A percentile compares a stretch with the other conserved stretches of the same genome.
phyloP scores from a whole-genome alignment of 257 asterid species.

The Verbena officinalis region DNA sequence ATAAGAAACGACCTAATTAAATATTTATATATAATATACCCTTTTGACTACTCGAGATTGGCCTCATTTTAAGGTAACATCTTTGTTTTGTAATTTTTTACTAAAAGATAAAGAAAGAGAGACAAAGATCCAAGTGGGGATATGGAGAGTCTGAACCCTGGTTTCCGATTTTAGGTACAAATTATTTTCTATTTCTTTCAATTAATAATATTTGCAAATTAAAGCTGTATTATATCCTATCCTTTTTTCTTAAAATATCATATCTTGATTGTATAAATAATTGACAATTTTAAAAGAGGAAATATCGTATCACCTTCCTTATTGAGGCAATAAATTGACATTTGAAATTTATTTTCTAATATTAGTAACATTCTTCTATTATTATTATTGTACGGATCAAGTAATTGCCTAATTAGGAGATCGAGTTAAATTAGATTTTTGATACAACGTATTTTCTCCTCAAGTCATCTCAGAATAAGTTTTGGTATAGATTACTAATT shows the following conservation, averaged over 20 bases:
- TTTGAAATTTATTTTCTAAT: too few species aligned
- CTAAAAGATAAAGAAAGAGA: conserved; percentile 15
- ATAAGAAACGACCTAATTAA: too few species aligned
- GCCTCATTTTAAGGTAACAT: conserved; percentile 31
- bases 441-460: too few species aligned
- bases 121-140: conserved; percentile 34
- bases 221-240: neutral
- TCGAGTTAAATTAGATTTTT: too few species aligned
- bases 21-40: neutral
- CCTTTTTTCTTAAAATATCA: neutral
- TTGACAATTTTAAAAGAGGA: neutral
- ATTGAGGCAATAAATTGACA: too few species aligned
- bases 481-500: too few species aligned
- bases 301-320: neutral
- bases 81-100: conserved; percentile 1
- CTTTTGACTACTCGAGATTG: conserved; percentile 2
- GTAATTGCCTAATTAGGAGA: too few species aligned
- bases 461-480: too few species aligned
- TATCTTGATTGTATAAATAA: neutral
- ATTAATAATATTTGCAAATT: conserved; percentile 1
- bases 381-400: too few species aligned
- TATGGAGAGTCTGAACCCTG: conserved; percentile 23
- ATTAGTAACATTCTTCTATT: too few species aligned
- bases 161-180: conserved; percentile 20
- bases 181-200: neutral